phyloP scores from a whole-genome alignment of 2,329 filamentous ascomycete species.

The Acephala macrosclerotiorum region DNA sequence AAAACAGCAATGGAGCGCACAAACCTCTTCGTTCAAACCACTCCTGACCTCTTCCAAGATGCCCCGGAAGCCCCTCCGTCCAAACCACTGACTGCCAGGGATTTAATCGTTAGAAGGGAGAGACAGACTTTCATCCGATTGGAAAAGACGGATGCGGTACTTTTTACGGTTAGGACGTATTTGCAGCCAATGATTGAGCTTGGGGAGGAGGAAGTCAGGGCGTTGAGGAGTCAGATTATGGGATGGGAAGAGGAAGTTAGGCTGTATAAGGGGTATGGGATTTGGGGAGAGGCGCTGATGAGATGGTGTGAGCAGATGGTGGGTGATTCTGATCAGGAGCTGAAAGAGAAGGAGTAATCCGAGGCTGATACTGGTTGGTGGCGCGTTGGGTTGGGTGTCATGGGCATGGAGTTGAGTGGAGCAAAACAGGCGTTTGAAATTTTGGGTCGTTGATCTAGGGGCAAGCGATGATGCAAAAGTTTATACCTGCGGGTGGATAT shows the following conservation, averaged over 20 bases:
- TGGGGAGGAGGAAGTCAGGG: conserved; percentile 48
- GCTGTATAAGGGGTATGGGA: conserved; percentile 52
- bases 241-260: conserved; percentile 54
- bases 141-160: conserved; percentile 51
- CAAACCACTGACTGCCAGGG: conserved; percentile 39
- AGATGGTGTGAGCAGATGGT: conserved; percentile 32
- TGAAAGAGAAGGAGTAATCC: not conserved
- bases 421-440: not conserved
- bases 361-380: too few species aligned
- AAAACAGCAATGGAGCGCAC: conserved; percentile 55
- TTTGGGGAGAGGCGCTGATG: conserved; percentile 46
- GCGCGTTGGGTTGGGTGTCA: not conserved
- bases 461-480: not conserved
- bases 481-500: not conserved
- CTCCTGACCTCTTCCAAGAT: conserved; percentile 53
- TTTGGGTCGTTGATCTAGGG: not conserved
- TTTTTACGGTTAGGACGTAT: conserved; percentile 58
- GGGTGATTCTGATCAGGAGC: conserved; percentile 3
- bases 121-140: conserved; percentile 57
- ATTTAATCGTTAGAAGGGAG: conserved; percentile 56
- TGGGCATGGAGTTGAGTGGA: not conserved
- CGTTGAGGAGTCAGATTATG: conserved; percentile 51
- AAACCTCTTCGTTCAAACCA: conserved; percentile 58
- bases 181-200: conserved; percentile 51
- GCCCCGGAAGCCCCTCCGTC: conserved; percentile 47